Percentiles rank a stretch among this genome's conserved stretches.
Evolutionary conservation across 169 alveolate genomes (phyloP).

Genomic region (Plasmodium malariae): DNA sequence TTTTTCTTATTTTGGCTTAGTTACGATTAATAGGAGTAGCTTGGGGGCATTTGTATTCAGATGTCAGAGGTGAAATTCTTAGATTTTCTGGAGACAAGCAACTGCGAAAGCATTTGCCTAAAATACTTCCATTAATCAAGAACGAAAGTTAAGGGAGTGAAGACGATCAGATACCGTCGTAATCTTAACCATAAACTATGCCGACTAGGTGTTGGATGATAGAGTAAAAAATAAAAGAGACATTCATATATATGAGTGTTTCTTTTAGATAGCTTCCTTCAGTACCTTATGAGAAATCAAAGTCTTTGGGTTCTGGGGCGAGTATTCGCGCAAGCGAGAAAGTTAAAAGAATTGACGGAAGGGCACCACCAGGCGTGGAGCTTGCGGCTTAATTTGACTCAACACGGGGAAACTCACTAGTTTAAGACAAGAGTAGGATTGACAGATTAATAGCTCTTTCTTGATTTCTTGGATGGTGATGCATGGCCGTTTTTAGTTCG

Average conservation of each 20-base stretch:
- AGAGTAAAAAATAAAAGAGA: conserved; percentile 15
- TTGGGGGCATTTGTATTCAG: conserved; percentile 94
- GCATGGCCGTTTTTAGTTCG: conserved; percentile 94
- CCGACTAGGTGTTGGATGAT: conserved; percentile 87
- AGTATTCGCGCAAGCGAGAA: conserved; percentile 97
- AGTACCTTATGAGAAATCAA: conserved; percentile 93
- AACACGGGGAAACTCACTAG: conserved; percentile 93
- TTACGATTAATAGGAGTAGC: conserved; percentile 91
- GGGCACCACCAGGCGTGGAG: conserved; percentile 96
- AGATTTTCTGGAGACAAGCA: conserved; percentile 92
- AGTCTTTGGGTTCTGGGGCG: conserved; percentile 96
- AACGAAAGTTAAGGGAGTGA: conserved; percentile 94
- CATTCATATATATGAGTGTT: conserved; percentile 82
- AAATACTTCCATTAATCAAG: conserved; percentile 93
- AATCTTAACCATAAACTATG: conserved; percentile 94
- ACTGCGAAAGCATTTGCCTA: conserved; percentile 94
- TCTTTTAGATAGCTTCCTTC: conserved; percentile 82
- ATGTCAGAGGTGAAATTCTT: conserved; percentile 94
- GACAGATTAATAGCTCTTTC: conserved; percentile 93
- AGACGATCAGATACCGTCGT: conserved; percentile 95
- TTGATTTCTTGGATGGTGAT: conserved; percentile 93
- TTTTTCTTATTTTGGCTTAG: conserved; percentile 81
- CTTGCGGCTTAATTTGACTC: conserved; percentile 95
- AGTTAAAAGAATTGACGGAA: conserved; percentile 94
- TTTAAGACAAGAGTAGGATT: conserved; percentile 92